Evolutionary conservation across 441 rosid genomes (phyloP).

Genomic region (Gossypium gossypioides): DNA sequence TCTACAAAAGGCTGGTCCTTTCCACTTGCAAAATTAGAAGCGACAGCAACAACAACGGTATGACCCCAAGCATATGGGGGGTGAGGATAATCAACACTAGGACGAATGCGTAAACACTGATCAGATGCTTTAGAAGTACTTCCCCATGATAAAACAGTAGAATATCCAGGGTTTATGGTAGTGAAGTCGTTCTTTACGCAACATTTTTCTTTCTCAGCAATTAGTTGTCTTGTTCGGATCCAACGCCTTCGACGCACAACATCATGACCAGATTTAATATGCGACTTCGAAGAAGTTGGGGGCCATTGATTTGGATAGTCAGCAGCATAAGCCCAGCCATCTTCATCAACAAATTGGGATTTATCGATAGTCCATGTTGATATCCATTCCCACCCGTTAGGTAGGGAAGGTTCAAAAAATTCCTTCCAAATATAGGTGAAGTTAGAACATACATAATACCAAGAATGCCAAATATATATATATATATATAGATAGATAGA

Average conservation of each 20-base stretch:
- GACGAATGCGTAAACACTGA: constrained; percentile 68
- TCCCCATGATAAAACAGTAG: constrained; percentile 78
- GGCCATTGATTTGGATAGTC: constrained; percentile 50
- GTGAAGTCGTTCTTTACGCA: constrained; percentile 19
- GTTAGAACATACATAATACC: constrained; percentile 1
- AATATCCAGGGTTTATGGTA: constrained; percentile 57
- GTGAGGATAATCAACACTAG: constrained; percentile 41
- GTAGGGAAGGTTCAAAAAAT: constrained; percentile 49
- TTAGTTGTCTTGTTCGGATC: constrained; percentile 45
- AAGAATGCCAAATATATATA: not conserved
- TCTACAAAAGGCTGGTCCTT: constrained; percentile 71
- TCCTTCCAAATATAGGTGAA: constrained; percentile 36
- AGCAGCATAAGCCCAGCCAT: constrained; percentile 63
- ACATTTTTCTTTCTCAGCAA: constrained; percentile 19
- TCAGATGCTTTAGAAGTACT: constrained; percentile 61
- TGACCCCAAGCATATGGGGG: constrained; percentile 66
- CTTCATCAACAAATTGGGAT: constrained; percentile 44
- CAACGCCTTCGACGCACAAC: constrained; percentile 52
- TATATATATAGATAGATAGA: not conserved
- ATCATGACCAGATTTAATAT: constrained; percentile 33
- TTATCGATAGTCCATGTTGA: constrained; percentile 59
- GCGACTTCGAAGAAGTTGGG: constrained; percentile 32
- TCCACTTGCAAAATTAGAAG: constrained; percentile 48
- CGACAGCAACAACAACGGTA: constrained; percentile 39
- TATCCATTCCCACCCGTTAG: constrained; percentile 61